These are phyloP conservation scores for Ganoderma resinaceum DNA, from an alignment of 1,284 basidiomycete genomes.

Conservation along the genomic window DNA sequence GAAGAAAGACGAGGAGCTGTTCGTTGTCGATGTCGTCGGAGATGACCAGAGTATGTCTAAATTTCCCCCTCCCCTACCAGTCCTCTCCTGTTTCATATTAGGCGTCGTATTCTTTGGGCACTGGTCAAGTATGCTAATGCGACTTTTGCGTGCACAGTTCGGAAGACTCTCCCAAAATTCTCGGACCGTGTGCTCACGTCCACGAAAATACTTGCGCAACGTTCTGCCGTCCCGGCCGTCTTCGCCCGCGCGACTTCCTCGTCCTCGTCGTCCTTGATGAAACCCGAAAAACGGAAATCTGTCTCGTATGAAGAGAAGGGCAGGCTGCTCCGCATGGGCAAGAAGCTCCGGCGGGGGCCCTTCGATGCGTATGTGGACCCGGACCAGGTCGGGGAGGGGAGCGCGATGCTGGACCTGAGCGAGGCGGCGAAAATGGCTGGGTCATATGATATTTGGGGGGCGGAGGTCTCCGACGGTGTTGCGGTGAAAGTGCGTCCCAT, in stretches of 20 bases:
- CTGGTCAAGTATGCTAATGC: background rate
- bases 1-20: conserved; percentile 75
- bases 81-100: conserved; percentile 34
- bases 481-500: conserved; percentile 56
- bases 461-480: conserved; percentile 41
- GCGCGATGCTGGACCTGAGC: conserved; percentile 64
- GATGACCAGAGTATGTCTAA: conserved; percentile 71
- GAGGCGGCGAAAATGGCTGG: conserved; percentile 77
- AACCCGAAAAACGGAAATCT: conserved; percentile 46
- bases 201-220: conserved; percentile 82
- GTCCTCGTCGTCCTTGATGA: conserved; percentile 6
- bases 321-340: conserved; percentile 76
- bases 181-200: conserved; percentile 70
- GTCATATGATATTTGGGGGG: conserved; percentile 76
- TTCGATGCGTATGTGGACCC: conserved; percentile 75
- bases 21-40: conserved; percentile 80
- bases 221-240: conserved; percentile 87
- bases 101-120: conserved; percentile 38
- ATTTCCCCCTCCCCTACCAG: background rate
- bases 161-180: conserved; percentile 61
- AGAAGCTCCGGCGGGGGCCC: conserved; percentile 71
- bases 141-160: conserved; percentile 49
- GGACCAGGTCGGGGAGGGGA: conserved; percentile 67
- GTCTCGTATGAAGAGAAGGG: conserved; percentile 74
- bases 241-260: conserved; percentile 50